Conservation (phyloP, 2,329 filamentous ascomycete species). For the Dactylellina haptotyla region DNA sequence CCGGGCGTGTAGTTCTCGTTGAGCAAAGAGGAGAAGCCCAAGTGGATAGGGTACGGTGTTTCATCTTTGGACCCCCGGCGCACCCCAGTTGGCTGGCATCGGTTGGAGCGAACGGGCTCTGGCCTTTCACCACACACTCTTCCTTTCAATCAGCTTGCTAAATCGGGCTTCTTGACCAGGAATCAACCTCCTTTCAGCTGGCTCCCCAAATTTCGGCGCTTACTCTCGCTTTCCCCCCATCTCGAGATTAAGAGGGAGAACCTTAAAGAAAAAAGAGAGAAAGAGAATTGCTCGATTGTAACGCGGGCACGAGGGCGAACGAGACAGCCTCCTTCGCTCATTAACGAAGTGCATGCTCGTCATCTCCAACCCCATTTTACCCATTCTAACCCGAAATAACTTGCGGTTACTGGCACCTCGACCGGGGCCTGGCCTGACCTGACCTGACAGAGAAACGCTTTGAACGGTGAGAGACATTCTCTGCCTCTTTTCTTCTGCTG, state of each 20-base stretch:
- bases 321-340: constrained; percentile 41
- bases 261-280: constrained; percentile 2
- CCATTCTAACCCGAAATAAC: constrained; percentile 54
- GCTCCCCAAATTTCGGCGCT: constrained; percentile 54
- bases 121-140: constrained; percentile 36
- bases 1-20: no score
- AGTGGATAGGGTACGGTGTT: constrained; percentile 42
- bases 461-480: constrained; percentile 48
- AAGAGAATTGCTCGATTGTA: constrained; percentile 6
- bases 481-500: no score
- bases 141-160: constrained; percentile 55
- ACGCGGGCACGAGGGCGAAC: constrained; percentile 38
- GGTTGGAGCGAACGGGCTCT: constrained; percentile 50
- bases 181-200: constrained; percentile 53
- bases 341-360: constrained; percentile 25
- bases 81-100: constrained; percentile 39
- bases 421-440: constrained; percentile 11
- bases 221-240: constrained; percentile 31
- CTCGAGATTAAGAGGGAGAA: background rate
- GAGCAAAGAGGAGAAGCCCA: no score
- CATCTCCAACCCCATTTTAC: constrained; percentile 38
- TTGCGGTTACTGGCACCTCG: constrained; percentile 19
- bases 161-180: constrained; percentile 52
- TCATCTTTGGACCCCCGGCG: constrained; percentile 40
- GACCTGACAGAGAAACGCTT: constrained; percentile 19